Percentiles rank a stretch among this genome's conserved stretches.
Evolutionary conservation across 139 green algal species (phyloP).

Genomic region (Chloropicon primus): DNA sequence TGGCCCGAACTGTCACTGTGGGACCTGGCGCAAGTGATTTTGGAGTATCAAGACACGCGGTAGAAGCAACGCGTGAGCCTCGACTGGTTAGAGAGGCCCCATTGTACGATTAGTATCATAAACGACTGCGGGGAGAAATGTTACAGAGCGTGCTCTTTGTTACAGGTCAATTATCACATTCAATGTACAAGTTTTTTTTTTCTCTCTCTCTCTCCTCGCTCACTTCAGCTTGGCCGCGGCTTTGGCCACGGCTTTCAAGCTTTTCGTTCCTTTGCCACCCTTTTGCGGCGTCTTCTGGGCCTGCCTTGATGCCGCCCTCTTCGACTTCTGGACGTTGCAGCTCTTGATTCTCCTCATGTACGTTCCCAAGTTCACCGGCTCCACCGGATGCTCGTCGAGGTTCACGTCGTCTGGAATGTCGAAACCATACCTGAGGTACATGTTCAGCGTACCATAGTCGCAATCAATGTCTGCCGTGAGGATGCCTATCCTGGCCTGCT

Average conservation of each 20-base stretch:
- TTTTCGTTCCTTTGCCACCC: not conserved
- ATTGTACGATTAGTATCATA: no score
- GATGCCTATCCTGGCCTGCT: not conserved
- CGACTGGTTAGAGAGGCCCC: no score
- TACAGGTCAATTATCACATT: no score
- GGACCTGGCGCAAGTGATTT: constrained; percentile 43
- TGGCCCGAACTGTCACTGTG: constrained; percentile 78
- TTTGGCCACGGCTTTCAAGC: not conserved
- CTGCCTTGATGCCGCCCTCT: not conserved
- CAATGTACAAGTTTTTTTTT: no score
- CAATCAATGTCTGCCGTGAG: not conserved
- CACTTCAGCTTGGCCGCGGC: no score
- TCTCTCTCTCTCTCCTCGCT: no score
- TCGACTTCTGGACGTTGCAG: not conserved
- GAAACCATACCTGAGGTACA: not conserved
- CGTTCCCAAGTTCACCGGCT: not conserved
- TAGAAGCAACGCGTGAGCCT: not conserved
- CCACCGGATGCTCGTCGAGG: not conserved
- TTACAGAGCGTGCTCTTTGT: no score
- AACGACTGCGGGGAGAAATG: no score
- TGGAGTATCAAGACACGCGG: constrained; percentile 33
- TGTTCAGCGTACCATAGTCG: not conserved
- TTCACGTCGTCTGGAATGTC: not conserved
- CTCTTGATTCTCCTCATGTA: not conserved
- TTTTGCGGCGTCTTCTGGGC: not conserved